Percentiles rank a stretch among this genome's conserved stretches.
These are phyloP conservation scores for Candida chauliodis DNA, from an alignment of 805 yeast species.

Conservation along the genomic window DNA sequence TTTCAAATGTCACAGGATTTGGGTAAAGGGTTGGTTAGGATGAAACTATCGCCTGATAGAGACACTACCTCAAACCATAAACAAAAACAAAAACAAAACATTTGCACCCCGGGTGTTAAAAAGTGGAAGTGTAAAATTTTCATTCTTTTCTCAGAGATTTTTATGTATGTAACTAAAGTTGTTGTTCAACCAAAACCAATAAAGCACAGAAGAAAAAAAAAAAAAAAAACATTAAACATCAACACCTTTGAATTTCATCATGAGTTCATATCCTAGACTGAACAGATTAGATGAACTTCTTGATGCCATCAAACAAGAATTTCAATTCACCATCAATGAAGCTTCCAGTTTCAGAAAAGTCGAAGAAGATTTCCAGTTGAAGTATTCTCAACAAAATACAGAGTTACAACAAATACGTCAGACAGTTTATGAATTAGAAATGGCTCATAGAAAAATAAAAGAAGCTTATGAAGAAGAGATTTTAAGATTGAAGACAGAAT, in stretches of 20 bases:
- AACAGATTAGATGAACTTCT: conserved; percentile 66
- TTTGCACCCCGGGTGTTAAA: too few relatives aligned
- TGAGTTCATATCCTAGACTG: conserved; percentile 7
- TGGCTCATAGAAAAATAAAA: conserved; percentile 91
- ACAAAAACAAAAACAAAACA: conserved; percentile 1
- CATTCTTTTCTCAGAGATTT: neutral
- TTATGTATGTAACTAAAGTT: neutral
- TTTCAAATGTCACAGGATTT: neutral
- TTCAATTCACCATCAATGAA: conserved; percentile 78
- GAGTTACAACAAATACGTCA: conserved; percentile 94
- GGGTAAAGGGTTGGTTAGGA: conserved; percentile 2
- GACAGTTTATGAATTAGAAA: conserved; percentile 88
- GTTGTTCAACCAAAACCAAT: neutral
- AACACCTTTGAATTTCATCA: neutral
- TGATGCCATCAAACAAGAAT: conserved; percentile 90
- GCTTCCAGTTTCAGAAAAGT: conserved; percentile 83
- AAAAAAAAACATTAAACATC: conserved; percentile 1
- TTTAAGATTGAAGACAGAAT: conserved; percentile 75
- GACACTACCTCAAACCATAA: neutral
- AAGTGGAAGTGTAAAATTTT: neutral
- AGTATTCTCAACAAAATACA: conserved; percentile 84
- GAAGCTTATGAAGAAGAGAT: conserved; percentile 96
- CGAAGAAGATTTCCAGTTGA: conserved; percentile 88
- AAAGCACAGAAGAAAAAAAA: neutral
- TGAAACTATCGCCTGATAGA: neutral